phyloP scores from a whole-genome alignment of 78 protist genomes.

The Dictyostelium discoideum region DNA sequence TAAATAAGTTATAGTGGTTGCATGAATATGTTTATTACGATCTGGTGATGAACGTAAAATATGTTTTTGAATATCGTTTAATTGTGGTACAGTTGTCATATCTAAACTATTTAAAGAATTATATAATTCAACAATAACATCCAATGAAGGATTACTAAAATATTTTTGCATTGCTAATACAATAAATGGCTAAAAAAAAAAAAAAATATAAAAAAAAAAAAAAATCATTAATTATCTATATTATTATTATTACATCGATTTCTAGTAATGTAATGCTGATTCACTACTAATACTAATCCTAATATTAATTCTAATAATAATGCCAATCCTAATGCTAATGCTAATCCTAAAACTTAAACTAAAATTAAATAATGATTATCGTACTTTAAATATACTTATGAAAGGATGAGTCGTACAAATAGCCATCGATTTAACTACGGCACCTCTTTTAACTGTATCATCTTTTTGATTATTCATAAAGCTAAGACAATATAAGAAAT shows the following conservation, averaged over 20 bases:
- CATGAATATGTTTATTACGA: conserved; percentile 70
- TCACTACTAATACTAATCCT: no score
- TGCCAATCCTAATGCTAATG: no score
- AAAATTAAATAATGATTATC: neutral
- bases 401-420: conserved; percentile 84
- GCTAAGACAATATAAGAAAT: conserved; percentile 89
- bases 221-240: no score
- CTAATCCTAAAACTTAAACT: no score
- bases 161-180: conserved; percentile 82
- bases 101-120: conserved; percentile 88
- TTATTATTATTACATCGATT: neutral
- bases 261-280: no score
- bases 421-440: conserved; percentile 89
- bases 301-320: no score
- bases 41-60: conserved; percentile 78
- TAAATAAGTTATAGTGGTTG: conserved; percentile 55
- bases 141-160: conserved; percentile 41
- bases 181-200: conserved; percentile 78
- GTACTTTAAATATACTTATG: conserved; percentile 85
- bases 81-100: conserved; percentile 76
- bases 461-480: conserved; percentile 84
- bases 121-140: conserved; percentile 79
- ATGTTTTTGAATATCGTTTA: conserved; percentile 69
- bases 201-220: neutral
- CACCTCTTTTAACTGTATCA: conserved; percentile 74